These are phyloP conservation scores for Pyrenophora tritici-repentis DNA, from an alignment of 2,329 filamentous ascomycete species.

Conservation along the genomic window DNA sequence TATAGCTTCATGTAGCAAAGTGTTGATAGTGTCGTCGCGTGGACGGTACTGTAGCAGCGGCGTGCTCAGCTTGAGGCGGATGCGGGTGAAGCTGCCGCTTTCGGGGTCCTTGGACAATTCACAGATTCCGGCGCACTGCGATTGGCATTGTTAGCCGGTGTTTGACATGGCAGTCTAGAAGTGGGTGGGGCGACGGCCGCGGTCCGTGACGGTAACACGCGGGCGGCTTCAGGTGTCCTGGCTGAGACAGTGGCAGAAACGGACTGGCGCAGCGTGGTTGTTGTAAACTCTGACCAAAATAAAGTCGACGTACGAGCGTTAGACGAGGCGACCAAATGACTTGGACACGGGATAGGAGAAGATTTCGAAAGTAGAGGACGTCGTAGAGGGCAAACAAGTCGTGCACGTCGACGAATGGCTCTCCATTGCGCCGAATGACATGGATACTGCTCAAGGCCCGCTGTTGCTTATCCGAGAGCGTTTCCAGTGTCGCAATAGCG, in stretches of 20 bases:
- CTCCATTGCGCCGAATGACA: conserved; percentile 43
- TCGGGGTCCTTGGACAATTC: conserved; percentile 49
- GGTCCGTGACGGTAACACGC: conserved; percentile 1
- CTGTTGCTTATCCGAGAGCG: conserved; percentile 42
- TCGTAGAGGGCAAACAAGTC: conserved; percentile 50
- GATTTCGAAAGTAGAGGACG: conserved; percentile 50
- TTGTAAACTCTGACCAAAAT: conserved; percentile 21
- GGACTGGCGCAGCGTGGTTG: conserved; percentile 8
- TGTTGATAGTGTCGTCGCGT: conserved; percentile 51
- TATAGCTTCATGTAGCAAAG: conserved; percentile 52
- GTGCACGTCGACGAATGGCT: conserved; percentile 50
- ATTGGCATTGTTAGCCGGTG: conserved; percentile 20
- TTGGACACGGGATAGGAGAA: conserved; percentile 49
- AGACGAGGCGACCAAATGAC: conserved; percentile 51
- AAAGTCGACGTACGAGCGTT: conserved; percentile 37
- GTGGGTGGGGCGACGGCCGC: conserved; percentile 16
- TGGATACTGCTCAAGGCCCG: conserved; percentile 43
- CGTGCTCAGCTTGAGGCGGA: conserved; percentile 52
- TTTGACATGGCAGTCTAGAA: conserved; percentile 15
- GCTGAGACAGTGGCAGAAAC: conserved; percentile 12
- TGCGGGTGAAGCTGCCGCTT: conserved; percentile 46
- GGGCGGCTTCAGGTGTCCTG: conserved; percentile 8
- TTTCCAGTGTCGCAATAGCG: conserved; percentile 45
- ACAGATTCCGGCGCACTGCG: conserved; percentile 52
- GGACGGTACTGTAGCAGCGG: conserved; percentile 52